These are phyloP conservation scores for Exophiala mesophila DNA, from an alignment of 2,329 filamentous ascomycete genomes.

Conservation along the genomic window DNA sequence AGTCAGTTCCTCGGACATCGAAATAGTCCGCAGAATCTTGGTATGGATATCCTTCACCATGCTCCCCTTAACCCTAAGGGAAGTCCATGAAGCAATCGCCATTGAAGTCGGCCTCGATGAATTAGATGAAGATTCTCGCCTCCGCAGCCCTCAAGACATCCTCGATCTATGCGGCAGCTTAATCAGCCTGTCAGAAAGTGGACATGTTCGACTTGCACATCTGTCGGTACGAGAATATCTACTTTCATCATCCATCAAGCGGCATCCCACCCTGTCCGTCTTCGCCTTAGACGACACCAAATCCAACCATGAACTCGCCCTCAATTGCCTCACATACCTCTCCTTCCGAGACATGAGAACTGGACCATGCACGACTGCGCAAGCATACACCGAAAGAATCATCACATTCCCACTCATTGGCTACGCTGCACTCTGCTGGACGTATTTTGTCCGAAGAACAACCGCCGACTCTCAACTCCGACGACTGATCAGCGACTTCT, in stretches of 20 bases:
- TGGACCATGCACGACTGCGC: conserved; percentile 2
- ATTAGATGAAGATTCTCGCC: conserved; percentile 3
- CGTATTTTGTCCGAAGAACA: not conserved
- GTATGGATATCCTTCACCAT: conserved; percentile 9
- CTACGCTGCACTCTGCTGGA: conserved; percentile 3
- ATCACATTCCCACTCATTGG: conserved; percentile 1
- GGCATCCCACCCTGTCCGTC: not conserved
- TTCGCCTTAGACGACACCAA: conserved; percentile 1
- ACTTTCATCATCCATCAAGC: not conserved
- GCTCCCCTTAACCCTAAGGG: conserved; percentile 1
- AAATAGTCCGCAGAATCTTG: conserved; percentile 8
- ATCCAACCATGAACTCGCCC: conserved; percentile 2
- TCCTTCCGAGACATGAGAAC: not conserved
- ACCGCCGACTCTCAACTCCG: not conserved
- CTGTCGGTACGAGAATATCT: conserved; percentile 27
- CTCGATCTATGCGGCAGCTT: conserved; percentile 23
- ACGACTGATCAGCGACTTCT: not conserved
- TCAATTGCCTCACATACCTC: conserved; percentile 7
- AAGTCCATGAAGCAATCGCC: conserved; percentile 10
- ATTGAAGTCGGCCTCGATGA: conserved; percentile 6
- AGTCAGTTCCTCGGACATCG: conserved; percentile 1
- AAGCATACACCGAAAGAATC: not conserved
- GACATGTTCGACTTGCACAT: conserved; percentile 22
- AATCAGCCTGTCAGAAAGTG: conserved; percentile 7
- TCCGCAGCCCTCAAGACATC: conserved; percentile 13